Evolutionary conservation across 441 rosid genomes (phyloP), one percentile per base, ranked within the genome.

Genomic region (Isatis lusitanica): DNA sequence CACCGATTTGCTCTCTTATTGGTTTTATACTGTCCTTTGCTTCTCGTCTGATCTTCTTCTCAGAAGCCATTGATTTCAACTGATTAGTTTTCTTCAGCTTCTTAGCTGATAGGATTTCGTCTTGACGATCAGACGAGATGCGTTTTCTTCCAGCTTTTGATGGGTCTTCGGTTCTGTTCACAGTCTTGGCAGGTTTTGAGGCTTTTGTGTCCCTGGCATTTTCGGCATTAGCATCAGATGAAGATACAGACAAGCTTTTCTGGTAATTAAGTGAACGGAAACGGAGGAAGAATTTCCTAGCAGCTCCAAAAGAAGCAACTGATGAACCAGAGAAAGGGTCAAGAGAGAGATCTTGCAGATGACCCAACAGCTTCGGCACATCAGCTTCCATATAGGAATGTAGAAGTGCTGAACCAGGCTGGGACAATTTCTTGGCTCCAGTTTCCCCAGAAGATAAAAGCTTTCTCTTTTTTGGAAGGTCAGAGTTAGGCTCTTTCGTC

Each of bases 91-190:
- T 92, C 82, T 89, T 90, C 80, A 80, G 70, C 79, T 81, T 90
- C 90, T 87, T 92, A 33, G 91, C 84, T 24, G 88, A 86, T 24
- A 85, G 87, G 74, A 82, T 83, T 85, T 90, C 97, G 67, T 89
- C 97, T 68, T 83, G 94, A 21, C 88, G 92, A 77, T 90, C 96
- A 30, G 97, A 89, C 13, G 87, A 90, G 76, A 79, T 74, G 15
- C 97, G 94, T 65, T 94, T 94, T 51, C 82, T 84, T 12, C 90
- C 97, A 73, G 80, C 78, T 82, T 85, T 94, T 31, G 89, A 79
- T 28, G 82, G 85, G 68, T 86, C 94, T 53, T 83, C 95, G 6
- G 83, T 74, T 72, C 89, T 84, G 26, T 47, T 75, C 11, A 74
- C 10, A 13, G 76, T 43, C 79, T 87, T 93, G 21, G 68, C 63